Base-by-base conservation (phyloP, 176 grass and related monocot species). In the Juncus effusus region DNA sequence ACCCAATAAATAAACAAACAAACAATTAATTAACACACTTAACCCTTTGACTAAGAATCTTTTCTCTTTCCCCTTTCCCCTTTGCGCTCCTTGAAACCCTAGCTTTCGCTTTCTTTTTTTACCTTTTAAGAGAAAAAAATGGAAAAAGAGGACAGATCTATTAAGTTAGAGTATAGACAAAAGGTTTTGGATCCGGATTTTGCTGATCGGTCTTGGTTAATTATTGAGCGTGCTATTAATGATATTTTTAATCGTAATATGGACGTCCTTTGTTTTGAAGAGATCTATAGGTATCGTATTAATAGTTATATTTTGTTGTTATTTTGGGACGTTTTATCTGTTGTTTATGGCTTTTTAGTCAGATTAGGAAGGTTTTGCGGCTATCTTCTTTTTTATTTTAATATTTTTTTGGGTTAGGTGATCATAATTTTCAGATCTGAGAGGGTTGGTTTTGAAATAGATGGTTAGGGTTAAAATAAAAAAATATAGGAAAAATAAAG, bases 131-230 rank as follows among this genome's bases (percentile, higher is more conserved):
- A 6, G 39, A 76, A 74, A 87, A 82, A 47, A 74, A 78, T 76
- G 78, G 78, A 75, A 40, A n/a, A 59, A 62, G 82, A 72, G 91
- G 86, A 68, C 78, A 79, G 80, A 56, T 0, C 13, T 51, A 1
- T 73, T 42, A 95, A 67, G 84, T 82, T 90, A 66, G 81, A 90
- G 60, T 95, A 87, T 86, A 82, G 70, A 76, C 81, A 90, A 75
- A 73, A 73, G 47, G 78, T 90, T 36, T 86, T 82, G 41, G 91
- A 95, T 83, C 86, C 91, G 63, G 90, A 90, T 72, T 95, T 77
- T 81, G 82, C 82, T 64, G 86, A 95, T 61, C 86, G 80, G 53
- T 84, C 91, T 47, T 95, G 90, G 90, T 72, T 73, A 61, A 82
- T 90, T 62, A 74, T 85, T 69, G 81, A 95, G 40, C 80, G 87